A percentile compares a stretch with the other conserved stretches of the same genome.
phyloP scores from a whole-genome alignment of 352 stramenopile species.

The Discostella stelligera region DNA sequence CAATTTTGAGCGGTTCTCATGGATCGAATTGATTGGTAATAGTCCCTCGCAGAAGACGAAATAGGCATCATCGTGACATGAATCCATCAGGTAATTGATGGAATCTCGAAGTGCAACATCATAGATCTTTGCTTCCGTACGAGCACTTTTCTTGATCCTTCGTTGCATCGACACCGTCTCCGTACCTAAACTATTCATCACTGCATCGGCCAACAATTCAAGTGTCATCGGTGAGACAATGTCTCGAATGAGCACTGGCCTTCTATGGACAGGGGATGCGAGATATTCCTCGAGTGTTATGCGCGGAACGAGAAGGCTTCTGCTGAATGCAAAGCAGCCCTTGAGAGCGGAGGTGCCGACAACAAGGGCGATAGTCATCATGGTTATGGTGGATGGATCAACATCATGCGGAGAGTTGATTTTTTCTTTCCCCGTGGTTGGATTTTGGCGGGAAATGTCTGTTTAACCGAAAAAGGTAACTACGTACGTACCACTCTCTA shows the following conservation, averaged over 20 bases:
- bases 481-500: too few species aligned
- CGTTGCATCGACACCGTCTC: slow-evolving; percentile 35
- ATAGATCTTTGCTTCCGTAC: slow-evolving; percentile 25
- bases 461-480: too few species aligned
- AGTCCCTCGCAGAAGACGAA: slow-evolving; percentile 60
- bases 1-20: not conserved
- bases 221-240: slow-evolving; percentile 20
- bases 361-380: not conserved
- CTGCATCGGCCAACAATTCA: slow-evolving; percentile 25
- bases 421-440: too few species aligned
- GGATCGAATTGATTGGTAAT: slow-evolving; percentile 14
- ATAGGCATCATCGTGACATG: slow-evolving; percentile 33
- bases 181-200: slow-evolving; percentile 21
- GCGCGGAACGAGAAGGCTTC: slow-evolving; percentile 15
- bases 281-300: slow-evolving; percentile 42
- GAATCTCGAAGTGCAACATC: slow-evolving; percentile 33
- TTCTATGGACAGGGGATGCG: slow-evolving; percentile 3
- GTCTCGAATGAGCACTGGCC: slow-evolving; percentile 31
- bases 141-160: slow-evolving; percentile 15
- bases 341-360: not conserved
- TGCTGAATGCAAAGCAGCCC: slow-evolving; percentile 1
- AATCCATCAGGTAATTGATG: slow-evolving; percentile 51
- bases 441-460: too few species aligned
- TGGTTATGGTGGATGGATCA: not conserved
- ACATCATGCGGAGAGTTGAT: too few species aligned